Base-by-base conservation (phyloP, 306 rosid species). In the Prunus fruticosa region DNA sequence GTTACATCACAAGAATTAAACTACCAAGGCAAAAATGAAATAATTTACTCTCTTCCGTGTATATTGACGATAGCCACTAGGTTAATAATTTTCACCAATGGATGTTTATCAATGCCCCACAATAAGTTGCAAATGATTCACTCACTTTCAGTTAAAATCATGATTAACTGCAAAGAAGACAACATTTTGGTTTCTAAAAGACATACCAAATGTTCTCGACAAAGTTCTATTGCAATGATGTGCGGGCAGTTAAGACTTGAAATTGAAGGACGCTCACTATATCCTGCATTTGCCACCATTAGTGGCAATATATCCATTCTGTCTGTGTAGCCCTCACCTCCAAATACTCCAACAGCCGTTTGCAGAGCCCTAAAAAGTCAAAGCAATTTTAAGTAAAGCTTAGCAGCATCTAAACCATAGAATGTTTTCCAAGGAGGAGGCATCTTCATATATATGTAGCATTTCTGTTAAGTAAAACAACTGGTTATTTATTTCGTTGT, bases 261-360 rank as follows among this genome's bases (percentile, higher is more conserved):
- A 69, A 84, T 77, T 56, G 87, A 82, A 53, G 78, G 49, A 64
- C 78, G 85, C 22, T 50, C 68, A 63, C 84, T 80, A 74, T 81
- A 47, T 49, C 71, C 87, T 0, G 85, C 87, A 81, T 84, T 84
- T 77, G 82, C 87, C 67, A 78, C 72, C 87, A 80, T 84, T 73
- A 84, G 69, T 2, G 87, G 87, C 71, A 74, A 54, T 68, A 74
- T 67, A 47, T 84, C 87, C 82, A 54, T 61, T 78, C 68, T 64
- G 74, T 82, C 71, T 49, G 84, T 56, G 51, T 84, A 84, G 57
- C 80, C 87, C 67, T 69, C 85, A 11, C 85, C 87, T 46, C 87
- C 87, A 80, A 84, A 84, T 57, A 84, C 87, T 74, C 87, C 87
- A 49, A 84, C 87, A 69, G 87, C 87, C 9, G 87, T 84, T 74